These are phyloP conservation scores for Daldinia eschscholtzii DNA, from an alignment of 2,329 filamentous ascomycete species.

Conservation along the genomic window DNA sequence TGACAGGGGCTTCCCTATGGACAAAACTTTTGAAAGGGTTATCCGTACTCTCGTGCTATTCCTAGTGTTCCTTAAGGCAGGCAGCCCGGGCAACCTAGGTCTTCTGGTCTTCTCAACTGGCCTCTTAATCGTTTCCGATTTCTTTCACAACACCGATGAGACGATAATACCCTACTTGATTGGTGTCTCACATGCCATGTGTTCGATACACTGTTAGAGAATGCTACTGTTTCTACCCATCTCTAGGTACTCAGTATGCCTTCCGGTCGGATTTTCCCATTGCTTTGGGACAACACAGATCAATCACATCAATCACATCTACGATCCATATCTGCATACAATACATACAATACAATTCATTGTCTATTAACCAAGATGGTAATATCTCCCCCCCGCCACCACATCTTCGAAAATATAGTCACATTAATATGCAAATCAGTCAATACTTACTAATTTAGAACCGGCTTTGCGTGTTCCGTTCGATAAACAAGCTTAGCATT, in stretches of 20 bases:
- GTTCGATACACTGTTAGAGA: neutral
- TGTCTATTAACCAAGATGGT: neutral
- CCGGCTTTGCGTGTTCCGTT: slow-evolving; percentile 13
- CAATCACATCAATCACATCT: neutral
- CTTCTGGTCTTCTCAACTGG: slow-evolving; percentile 13
- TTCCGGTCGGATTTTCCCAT: neutral
- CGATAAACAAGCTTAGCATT: slow-evolving; percentile 7
- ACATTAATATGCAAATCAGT: slow-evolving; percentile 1
- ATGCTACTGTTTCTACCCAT: neutral
- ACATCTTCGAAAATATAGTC: slow-evolving; percentile 2
- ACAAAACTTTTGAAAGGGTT: too few relatives aligned
- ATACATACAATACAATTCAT: neutral
- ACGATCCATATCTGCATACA: neutral
- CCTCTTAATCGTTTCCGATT: slow-evolving; percentile 4
- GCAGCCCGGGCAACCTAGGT: neutral
- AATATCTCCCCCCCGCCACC: neutral
- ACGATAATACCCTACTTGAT: slow-evolving; percentile 18
- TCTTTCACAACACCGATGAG: slow-evolving; percentile 33
- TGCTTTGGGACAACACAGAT: neutral
- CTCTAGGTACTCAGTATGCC: neutral
- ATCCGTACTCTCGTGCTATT: neutral
- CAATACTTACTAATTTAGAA: slow-evolving; percentile 2
- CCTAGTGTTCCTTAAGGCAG: too few relatives aligned
- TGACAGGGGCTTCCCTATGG: too few relatives aligned
- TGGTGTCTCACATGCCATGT: slow-evolving; percentile 28